A percentile compares a stretch with the other conserved stretches of the same genome.
These are phyloP conservation scores for Coemansia sp. DNA, from an alignment of 192 early-diverging fungal genomes.

Conservation along the genomic window DNA sequence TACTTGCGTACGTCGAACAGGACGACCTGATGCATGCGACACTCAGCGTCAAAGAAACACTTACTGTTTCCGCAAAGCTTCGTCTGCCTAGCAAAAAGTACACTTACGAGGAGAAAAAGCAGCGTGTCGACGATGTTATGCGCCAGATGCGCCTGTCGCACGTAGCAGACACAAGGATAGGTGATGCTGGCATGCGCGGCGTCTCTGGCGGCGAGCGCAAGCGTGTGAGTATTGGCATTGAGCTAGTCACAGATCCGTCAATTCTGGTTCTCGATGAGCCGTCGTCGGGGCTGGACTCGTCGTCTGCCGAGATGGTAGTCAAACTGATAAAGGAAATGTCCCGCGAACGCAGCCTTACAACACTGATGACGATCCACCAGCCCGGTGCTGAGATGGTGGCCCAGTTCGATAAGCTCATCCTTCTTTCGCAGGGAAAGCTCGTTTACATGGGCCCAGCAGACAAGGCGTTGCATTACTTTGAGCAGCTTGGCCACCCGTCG, in stretches of 20 bases:
- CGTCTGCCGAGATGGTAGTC: conserved; percentile 60
- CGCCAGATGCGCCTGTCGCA: conserved; percentile 61
- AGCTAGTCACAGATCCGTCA: conserved; percentile 56
- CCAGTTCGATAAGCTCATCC: conserved; percentile 73
- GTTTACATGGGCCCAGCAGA: conserved; percentile 58
- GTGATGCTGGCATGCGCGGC: conserved; percentile 39
- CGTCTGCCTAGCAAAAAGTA: conserved; percentile 59
- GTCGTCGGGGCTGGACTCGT: conserved; percentile 67
- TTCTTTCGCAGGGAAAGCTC: conserved; percentile 63
- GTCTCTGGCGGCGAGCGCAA: conserved; percentile 57
- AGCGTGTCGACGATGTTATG: conserved; percentile 63
- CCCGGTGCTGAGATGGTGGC: conserved; percentile 76
- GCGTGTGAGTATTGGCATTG: conserved; percentile 47
- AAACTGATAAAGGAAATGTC: conserved; percentile 59
- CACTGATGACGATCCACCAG: conserved; percentile 87
- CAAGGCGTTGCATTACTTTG: conserved; percentile 50
- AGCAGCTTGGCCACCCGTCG: conserved; percentile 54
- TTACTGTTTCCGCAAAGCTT: conserved; percentile 68
- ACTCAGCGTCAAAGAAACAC: conserved; percentile 72
- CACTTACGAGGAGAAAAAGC: conserved; percentile 48
- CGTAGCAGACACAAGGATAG: conserved; percentile 56
- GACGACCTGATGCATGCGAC: conserved; percentile 55
- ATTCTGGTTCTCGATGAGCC: conserved; percentile 57
- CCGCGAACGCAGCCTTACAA: conserved; percentile 58
- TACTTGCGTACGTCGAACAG: conserved; percentile 53